Percentiles rank a stretch among this genome's conserved stretches.
phyloP scores from a whole-genome alignment of 345 rosid species.

The Eutrema heterophyllum region DNA sequence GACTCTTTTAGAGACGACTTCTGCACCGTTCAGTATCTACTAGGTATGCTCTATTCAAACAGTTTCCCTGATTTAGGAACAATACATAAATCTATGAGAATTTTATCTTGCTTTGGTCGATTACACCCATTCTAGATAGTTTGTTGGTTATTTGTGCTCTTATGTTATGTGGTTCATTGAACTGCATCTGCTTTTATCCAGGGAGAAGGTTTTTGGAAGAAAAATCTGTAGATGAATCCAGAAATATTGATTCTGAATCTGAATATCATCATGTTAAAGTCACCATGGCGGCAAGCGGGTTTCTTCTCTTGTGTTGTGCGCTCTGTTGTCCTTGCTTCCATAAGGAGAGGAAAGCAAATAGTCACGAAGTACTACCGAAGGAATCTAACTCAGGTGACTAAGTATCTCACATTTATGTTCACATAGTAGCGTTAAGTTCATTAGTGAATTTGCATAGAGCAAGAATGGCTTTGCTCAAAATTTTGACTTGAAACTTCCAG shows the following conservation, averaged over 20 bases:
- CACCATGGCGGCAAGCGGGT: conserved; percentile 51
- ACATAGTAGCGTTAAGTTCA: neutral
- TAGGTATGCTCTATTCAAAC: conserved; percentile 39
- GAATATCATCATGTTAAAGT: conserved; percentile 20
- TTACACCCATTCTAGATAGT: neutral
- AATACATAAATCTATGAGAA: neutral
- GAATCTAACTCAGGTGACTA: conserved; percentile 62
- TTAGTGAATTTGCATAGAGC: neutral
- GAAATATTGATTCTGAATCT: neutral
- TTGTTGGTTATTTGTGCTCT: neutral
- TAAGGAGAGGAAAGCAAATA: conserved; percentile 53
- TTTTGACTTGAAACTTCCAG: neutral
- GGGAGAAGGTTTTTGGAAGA: conserved; percentile 58
- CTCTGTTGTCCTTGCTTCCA: conserved; percentile 57
- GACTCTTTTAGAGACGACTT: conserved; percentile 32
- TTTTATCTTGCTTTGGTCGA: neutral
- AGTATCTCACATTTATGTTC: conserved; percentile 15
- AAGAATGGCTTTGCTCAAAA: neutral
- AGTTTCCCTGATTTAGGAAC: too few species aligned
- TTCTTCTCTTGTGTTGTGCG: conserved; percentile 48
- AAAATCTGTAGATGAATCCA: conserved; percentile 20
- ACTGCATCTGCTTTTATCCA: conserved; percentile 15
- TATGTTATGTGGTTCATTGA: neutral
- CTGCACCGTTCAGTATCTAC: conserved; percentile 36
- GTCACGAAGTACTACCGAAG: conserved; percentile 49